phyloP scores from a whole-genome alignment of 225 moss, liverwort and hornwort species.

The Lunularia cruciata region DNA sequence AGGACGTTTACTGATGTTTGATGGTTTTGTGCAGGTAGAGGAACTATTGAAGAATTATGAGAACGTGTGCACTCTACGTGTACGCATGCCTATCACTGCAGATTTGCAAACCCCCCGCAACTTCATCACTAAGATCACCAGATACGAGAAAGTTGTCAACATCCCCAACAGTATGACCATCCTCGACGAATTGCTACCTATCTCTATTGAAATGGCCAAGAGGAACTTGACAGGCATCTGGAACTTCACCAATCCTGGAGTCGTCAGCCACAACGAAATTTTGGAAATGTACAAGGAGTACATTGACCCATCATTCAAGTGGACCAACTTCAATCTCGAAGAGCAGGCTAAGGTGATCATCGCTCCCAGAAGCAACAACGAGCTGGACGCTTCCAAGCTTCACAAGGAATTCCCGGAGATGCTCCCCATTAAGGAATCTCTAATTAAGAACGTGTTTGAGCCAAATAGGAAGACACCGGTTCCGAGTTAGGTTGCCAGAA shows the following conservation, averaged over 20 bases:
- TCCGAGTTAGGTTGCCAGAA: conserved; percentile 10
- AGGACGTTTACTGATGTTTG: no score
- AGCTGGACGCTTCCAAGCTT: conserved; percentile 36
- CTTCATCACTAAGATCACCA: conserved; percentile 46
- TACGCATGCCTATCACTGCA: conserved; percentile 42
- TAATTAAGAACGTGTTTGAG: conserved; percentile 40
- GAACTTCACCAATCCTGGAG: conserved; percentile 46
- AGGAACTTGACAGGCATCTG: conserved; percentile 43
- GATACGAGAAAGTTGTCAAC: conserved; percentile 44
- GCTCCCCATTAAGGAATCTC: conserved; percentile 38
- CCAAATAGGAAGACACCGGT: conserved; percentile 40
- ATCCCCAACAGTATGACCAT: conserved; percentile 45
- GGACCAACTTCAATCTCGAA: conserved; percentile 39
- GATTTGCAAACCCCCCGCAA: conserved; percentile 43
- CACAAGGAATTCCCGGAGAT: conserved; percentile 42
- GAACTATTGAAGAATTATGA: conserved; percentile 46
- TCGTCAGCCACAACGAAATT: conserved; percentile 43
- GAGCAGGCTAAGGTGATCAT: conserved; percentile 47
- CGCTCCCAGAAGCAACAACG: conserved; percentile 44
- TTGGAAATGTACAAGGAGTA: conserved; percentile 43
- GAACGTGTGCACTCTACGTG: conserved; percentile 40
- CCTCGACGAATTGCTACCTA: conserved; percentile 40
- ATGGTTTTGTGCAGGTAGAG: conserved; percentile 39
- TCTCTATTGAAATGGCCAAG: conserved; percentile 42
- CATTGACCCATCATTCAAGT: conserved; percentile 35